These are phyloP conservation scores for Xylaria cubensis DNA, from an alignment of 495 filamentous ascomycete species.

Conservation along the genomic window DNA sequence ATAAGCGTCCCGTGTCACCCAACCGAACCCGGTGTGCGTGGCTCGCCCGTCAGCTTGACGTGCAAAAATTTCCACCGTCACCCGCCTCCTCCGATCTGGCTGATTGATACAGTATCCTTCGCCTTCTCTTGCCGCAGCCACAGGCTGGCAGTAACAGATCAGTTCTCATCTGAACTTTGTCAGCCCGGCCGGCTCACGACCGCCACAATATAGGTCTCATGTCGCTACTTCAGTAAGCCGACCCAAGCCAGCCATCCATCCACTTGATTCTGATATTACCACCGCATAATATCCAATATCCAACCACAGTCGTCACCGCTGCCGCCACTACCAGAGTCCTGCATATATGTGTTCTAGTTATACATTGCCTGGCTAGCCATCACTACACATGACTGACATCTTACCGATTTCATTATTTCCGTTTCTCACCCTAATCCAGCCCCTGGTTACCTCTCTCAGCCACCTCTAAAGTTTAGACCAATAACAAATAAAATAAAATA, in stretches of 20 bases:
- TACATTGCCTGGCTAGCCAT: neutral
- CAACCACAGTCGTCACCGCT: neutral
- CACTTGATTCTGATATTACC: neutral
- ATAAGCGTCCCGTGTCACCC: slow-evolving; percentile 12
- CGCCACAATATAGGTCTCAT: slow-evolving; percentile 25
- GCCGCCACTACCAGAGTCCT: neutral
- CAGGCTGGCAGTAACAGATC: slow-evolving; percentile 27
- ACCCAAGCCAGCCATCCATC: slow-evolving; percentile 16
- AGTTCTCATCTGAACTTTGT: slow-evolving; percentile 25
- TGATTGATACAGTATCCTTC: slow-evolving; percentile 15
- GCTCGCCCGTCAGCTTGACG: neutral
- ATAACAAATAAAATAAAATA: slow-evolving; percentile 14
- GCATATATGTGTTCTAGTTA: slow-evolving; percentile 12
- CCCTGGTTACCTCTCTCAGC: slow-evolving; percentile 2
- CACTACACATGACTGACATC: slow-evolving; percentile 13
- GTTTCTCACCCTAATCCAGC: neutral
- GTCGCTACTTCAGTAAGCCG: slow-evolving; percentile 40
- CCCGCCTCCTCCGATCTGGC: neutral
- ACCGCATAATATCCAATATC: neutral
- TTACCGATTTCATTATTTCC: slow-evolving; percentile 9
- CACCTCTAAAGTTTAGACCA: neutral
- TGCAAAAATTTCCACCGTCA: neutral
- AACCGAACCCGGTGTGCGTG: neutral
- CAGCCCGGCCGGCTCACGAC: slow-evolving; percentile 31
- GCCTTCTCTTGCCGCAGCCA: slow-evolving; percentile 22